Percentiles rank a stretch among this genome's conserved stretches.
phyloP scores from a whole-genome alignment of 163 green algal species.

The Scenedesmus sp. region DNA sequence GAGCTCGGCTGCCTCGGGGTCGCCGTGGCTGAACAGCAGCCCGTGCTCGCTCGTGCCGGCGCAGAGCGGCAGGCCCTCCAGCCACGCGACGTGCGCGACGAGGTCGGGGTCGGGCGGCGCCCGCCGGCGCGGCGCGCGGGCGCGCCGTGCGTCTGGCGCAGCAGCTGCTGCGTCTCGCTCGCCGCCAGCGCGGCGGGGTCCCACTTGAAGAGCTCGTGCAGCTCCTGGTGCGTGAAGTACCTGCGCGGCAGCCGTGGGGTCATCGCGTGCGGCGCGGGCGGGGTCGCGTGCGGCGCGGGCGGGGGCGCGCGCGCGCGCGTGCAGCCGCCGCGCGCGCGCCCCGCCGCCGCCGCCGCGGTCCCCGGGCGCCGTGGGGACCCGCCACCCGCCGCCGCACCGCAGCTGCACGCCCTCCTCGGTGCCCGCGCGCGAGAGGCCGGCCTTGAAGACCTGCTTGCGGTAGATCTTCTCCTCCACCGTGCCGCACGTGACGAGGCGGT shows the following conservation, averaged over 20 bases:
- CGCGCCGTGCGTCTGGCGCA: conserved; percentile 73
- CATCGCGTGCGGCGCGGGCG: conserved; percentile 1
- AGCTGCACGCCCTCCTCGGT: conserved; percentile 81
- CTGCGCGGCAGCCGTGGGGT: conserved; percentile 32
- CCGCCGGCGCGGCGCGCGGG: conserved; percentile 51
- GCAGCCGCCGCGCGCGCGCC: no score
- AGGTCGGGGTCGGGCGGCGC: conserved; percentile 3
- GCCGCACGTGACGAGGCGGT: conserved; percentile 94
- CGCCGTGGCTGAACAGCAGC: conserved; percentile 73
- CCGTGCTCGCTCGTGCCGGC: conserved; percentile 85
- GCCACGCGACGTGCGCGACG: background rate
- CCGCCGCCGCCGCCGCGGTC: no score
- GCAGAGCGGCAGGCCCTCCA: background rate
- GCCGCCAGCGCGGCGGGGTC: conserved; percentile 62
- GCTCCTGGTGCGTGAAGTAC: conserved; percentile 77
- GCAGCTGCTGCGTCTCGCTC: conserved; percentile 75
- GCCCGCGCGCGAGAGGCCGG: conserved; percentile 74
- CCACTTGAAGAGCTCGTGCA: conserved; percentile 85
- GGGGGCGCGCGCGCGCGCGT: no score
- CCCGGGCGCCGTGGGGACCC: background rate
- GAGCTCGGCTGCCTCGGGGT: conserved; percentile 16
- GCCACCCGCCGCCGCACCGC: conserved; percentile 34
- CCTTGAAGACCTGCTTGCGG: conserved; percentile 96
- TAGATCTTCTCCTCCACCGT: conserved; percentile 99
- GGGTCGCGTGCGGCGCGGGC: no score